A percentile compares a stretch with the other conserved stretches of the same genome.
Evolutionary conservation across 495 filamentous ascomycete species (phyloP).

Genomic region (Aspergillus panamensis): DNA sequence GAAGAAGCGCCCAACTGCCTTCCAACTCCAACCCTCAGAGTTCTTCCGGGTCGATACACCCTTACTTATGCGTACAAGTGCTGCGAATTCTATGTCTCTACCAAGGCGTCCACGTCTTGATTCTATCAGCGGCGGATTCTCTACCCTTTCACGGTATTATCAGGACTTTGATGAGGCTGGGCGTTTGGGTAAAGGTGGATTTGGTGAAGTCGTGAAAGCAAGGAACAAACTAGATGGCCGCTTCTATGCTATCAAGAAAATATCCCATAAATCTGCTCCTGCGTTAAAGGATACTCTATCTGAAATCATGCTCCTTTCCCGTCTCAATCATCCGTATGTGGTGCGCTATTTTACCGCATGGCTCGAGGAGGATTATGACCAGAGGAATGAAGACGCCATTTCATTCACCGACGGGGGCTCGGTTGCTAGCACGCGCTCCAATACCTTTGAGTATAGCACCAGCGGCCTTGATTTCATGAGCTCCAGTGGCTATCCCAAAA

Average conservation of each 20-base stretch:
- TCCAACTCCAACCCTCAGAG: slow-evolving; percentile 83
- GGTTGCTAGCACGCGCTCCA: slow-evolving; percentile 40
- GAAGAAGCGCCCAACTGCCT: slow-evolving; percentile 82
- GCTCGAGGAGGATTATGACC: slow-evolving; percentile 70
- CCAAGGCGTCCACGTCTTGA: slow-evolving; percentile 45
- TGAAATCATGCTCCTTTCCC: slow-evolving; percentile 85
- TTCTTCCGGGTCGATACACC: slow-evolving; percentile 66
- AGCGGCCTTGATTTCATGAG: slow-evolving; percentile 92
- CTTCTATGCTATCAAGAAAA: slow-evolving; percentile 95
- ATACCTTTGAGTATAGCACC: slow-evolving; percentile 67
- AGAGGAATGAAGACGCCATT: slow-evolving; percentile 54
- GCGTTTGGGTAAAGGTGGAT: slow-evolving; percentile 86
- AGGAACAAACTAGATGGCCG: slow-evolving; percentile 89
- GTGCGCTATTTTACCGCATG: slow-evolving; percentile 95
- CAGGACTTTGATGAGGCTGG: slow-evolving; percentile 90
- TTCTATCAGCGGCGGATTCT: slow-evolving; percentile 36
- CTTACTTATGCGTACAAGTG: slow-evolving; percentile 36
- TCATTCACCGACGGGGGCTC: slow-evolving; percentile 54
- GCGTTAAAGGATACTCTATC: slow-evolving; percentile 83
- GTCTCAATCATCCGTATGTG: slow-evolving; percentile 91
- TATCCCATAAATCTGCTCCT: slow-evolving; percentile 73
- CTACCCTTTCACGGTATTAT: slow-evolving; percentile 64
- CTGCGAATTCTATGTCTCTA: slow-evolving; percentile 40
- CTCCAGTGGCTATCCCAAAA: slow-evolving; percentile 73
- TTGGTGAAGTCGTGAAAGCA: slow-evolving; percentile 95